These are phyloP conservation scores for Puccinia coronata DNA, from an alignment of 1,284 basidiomycete genomes.

Conservation along the genomic window DNA sequence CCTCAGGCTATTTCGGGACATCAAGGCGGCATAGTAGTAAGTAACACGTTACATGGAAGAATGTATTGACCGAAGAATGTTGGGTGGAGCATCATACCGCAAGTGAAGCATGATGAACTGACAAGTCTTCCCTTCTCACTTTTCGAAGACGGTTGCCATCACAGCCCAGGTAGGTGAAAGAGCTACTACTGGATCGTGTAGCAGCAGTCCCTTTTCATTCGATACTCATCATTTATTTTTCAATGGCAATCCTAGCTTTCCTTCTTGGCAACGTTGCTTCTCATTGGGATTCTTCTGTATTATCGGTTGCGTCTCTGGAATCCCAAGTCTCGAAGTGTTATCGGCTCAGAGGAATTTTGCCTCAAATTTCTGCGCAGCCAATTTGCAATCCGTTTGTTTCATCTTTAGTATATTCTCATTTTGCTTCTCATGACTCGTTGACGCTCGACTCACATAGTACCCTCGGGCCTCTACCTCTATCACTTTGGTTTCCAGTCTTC, in stretches of 20 bases:
- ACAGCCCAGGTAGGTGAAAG: conserved; percentile 33
- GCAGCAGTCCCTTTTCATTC: neutral
- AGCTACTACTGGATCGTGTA: neutral
- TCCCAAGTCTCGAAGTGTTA: conserved; percentile 14
- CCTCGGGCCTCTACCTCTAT: neutral
- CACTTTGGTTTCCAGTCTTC: conserved; percentile 21
- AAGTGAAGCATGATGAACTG: neutral
- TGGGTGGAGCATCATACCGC: too few relatives aligned
- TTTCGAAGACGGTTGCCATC: conserved; percentile 28
- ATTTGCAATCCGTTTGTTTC: conserved; percentile 42
- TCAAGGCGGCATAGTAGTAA: conserved; percentile 42
- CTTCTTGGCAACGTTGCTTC: conserved; percentile 30
- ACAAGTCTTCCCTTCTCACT: neutral
- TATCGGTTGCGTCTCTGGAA: conserved; percentile 28
- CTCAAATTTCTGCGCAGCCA: conserved; percentile 47
- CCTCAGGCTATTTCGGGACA: conserved; percentile 26
- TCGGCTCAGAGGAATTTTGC: conserved; percentile 42
- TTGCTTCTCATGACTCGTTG: neutral
- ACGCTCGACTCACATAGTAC: neutral
- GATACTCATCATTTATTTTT: neutral
- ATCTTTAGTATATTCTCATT: neutral
- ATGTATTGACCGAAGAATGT: neutral
- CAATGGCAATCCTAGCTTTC: conserved; percentile 24
- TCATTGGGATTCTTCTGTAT: conserved; percentile 32
- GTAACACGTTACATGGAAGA: neutral